Base-by-base conservation (phyloP, 352 stramenopile species). In the Phytophthora capsici region DNA sequence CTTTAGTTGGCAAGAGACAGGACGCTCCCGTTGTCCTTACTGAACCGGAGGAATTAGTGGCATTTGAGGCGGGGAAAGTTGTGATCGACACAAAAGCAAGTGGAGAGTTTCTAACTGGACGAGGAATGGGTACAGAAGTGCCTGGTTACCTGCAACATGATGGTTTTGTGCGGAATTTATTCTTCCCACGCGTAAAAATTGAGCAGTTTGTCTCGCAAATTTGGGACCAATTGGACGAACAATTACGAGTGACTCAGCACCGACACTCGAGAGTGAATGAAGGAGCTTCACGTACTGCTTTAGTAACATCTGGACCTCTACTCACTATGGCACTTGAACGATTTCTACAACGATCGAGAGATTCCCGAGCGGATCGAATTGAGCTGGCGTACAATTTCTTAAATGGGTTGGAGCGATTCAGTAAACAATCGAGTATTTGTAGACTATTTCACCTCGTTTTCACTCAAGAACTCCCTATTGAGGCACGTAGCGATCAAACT, bases 311-410 rank as follows among this genome's bases (percentile, higher is more conserved):
- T 4, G 22, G 45, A 7, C 20, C 32, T 2, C 28, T 68, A 6
- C 65, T 88, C 0, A 67, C 66, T 0, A 60, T 78, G 16, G 77
- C 73, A 20, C 71, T 90, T 9, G 49, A 69, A 1, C 64, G 64
- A 25, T 74, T 80, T 19, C 44, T 90, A 34, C 66, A 81, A 14
- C 77, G 75, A 6, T 77, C 60, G 38, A 74, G 72, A 8, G 38
- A 64, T 6, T 53, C 48, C 3, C 67, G 69, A 1, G 28, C 66
- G 4, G 78, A 90, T 17, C 72, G 77, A 16, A 46, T 84, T 5
- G 84, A 93, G 57, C 73, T 73, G 7, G 77, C 72, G 6, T 93
- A 93, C 75, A 93, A 91, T 50, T 57, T 86, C 3, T 14, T 88
- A 1, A 44, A 55, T 22, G 71, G 71, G 3, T 66, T 93, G 8